Base-by-base conservation (phyloP, 1,139 yeast species). In the Kazachstania sp. region DNA sequence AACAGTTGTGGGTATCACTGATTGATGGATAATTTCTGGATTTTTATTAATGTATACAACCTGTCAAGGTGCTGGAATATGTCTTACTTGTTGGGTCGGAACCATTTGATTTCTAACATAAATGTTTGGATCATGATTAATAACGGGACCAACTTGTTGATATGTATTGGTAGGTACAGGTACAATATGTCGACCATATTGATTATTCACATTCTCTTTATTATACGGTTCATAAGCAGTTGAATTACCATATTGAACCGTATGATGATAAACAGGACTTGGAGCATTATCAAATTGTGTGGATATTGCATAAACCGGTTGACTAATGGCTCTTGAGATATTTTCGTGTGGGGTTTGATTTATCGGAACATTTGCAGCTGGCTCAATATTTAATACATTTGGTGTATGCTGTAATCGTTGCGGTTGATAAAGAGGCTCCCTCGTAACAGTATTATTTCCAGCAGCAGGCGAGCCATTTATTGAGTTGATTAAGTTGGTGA, bases 31-130 rank as follows among this genome's bases (percentile, higher is more conserved):
- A 6, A 39, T 39, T 12, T 40, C 37, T 19, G 12, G 37, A 13
- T 19, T 35, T 34, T 41, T 23, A 36, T 41, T 36, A 34, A 41
- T 29, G 23, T 34, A 41, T 28, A 41, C 34, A 11, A 26, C 19
- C 16, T 34, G 44, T 15, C 15, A 18, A 15, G 40, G 36, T n/a
- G 26, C 13, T 1, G 42, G 42, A 15, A 31, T 6, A 3, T n/a
- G 35, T 7, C 34, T 20, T 9, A 15, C 16, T 12, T 12, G 13
- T 4, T 34, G 32, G 4, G 3, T 20, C 3, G 28, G 42, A 12
- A 26, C 31, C 19, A 32, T 16, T 30, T 29, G 26, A 26, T 41
- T 34, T 15, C 39, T 18, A 18, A 41, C 15, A 26, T 41, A 41
- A 3, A 41, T 16, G 28, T 35, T 23, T 9, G 35, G 42, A 13